Evolutionary conservation across 257 asterid species (phyloP), one percentile per base, ranked within the genome.

Genomic region (Jacaranda copaia): DNA sequence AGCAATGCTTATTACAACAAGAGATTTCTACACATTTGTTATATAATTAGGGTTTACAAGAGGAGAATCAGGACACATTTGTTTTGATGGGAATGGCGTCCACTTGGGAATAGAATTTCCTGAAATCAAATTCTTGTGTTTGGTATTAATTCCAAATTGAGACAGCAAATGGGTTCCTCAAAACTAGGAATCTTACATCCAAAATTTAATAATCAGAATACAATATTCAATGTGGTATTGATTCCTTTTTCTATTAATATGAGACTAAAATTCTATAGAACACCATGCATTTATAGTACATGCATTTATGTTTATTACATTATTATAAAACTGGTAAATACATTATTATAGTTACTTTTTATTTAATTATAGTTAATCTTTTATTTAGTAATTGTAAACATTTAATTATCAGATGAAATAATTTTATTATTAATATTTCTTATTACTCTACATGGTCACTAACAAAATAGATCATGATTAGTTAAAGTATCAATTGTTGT

Each of bases 81-180:
- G 32, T 25, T 25, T 25, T 25, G 32, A 25, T 19, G 10, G 16
- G 48, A 61, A 61, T 70, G 61, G 32, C 63, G 52, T 6, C 63
- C 25, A 56, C 18, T 72, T 39, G 18, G 46, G 68, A 61, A 51
- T 51, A 51, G 35, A 16, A 53, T 36, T 36, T 3, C 0, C 16
- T 13, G 9, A 35, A 18, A 39, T 39, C 25, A 64, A n/a, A 38
- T 64, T 64, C 52, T 38, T 45, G 58, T 65, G 60, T 46, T 7
- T 46, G 68, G 40, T 18, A 52, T 75, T 39, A 40, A 42, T 57
- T 57, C 39, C n/a, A 68, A 15, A 35, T 53, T 43, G 43, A 45
- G 18, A 40, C 20, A 58, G 51, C 20, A 73, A 61, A 32, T 13
- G 32, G 65, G 40, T 53, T 65, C 60, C 61, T 45, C 74, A 76